Evolutionary conservation across 192 early-diverging fungal genomes (phyloP).

Genomic region (Coemansia sp.): DNA sequence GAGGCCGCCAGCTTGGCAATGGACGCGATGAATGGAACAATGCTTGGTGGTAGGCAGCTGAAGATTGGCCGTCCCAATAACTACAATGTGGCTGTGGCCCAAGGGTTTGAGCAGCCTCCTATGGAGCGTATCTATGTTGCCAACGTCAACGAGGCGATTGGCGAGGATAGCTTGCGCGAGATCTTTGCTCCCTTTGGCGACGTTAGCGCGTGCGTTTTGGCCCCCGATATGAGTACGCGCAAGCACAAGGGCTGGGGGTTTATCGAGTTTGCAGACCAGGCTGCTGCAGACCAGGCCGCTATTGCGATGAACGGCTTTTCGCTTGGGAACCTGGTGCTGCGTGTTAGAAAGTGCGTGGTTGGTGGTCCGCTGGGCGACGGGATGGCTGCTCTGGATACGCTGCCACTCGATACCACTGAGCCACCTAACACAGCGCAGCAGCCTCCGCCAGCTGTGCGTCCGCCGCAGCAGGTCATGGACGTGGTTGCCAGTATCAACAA

Average conservation of each 20-base stretch:
- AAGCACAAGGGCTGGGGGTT: conserved; percentile 84
- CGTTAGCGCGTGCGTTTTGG: conserved; percentile 67
- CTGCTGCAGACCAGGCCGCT: conserved; percentile 62
- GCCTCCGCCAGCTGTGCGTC: conserved; percentile 12
- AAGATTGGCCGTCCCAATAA: conserved; percentile 87
- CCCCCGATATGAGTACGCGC: conserved; percentile 64
- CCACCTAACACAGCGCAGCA: not conserved
- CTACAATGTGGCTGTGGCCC: conserved; percentile 62
- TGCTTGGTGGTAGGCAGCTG: conserved; percentile 76
- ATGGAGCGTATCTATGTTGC: conserved; percentile 77
- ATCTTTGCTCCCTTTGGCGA: conserved; percentile 87
- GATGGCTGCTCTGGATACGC: conserved; percentile 71
- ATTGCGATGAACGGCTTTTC: conserved; percentile 76
- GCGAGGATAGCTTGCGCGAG: conserved; percentile 68
- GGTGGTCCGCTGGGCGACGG: conserved; percentile 78
- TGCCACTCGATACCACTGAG: conserved; percentile 21
- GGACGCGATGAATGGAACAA: conserved; percentile 75
- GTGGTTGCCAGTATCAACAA: conserved; percentile 40
- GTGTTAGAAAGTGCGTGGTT: conserved; percentile 67
- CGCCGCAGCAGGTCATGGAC: conserved; percentile 44
- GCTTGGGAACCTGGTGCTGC: conserved; percentile 69
- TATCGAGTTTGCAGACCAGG: conserved; percentile 71
- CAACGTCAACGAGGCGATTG: conserved; percentile 76
- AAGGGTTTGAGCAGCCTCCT: conserved; percentile 61
- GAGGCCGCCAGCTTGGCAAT: conserved; percentile 83